Conservation (phyloP, 139 green algal genomes). For the Mesotaenium endlicherianum region DNA sequence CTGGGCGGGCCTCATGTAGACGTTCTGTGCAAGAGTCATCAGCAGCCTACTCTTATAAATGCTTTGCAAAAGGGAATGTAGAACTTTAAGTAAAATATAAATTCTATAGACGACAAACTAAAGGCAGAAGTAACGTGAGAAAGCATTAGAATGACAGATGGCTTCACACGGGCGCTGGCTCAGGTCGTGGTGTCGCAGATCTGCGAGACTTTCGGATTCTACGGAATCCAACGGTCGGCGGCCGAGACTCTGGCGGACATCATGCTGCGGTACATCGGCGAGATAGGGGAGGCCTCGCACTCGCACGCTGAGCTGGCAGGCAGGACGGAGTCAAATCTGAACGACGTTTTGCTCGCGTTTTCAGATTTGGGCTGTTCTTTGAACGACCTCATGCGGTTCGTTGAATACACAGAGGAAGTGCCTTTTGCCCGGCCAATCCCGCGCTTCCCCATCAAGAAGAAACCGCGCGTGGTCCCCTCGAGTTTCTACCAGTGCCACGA, state of each 20-base stretch:
- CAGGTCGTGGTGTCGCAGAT: conserved; percentile 65
- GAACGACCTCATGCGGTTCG: conserved; percentile 30
- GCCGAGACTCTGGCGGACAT: conserved; percentile 77
- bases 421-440: conserved; percentile 28
- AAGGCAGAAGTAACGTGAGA: neutral
- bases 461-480: conserved; percentile 1
- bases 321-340: conserved; percentile 66
- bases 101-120: neutral
- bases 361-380: conserved; percentile 69
- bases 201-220: conserved; percentile 65
- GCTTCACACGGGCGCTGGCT: conserved; percentile 65
- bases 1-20: neutral
- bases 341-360: conserved; percentile 73
- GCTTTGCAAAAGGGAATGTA: too few species aligned
- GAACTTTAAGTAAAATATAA: too few species aligned
- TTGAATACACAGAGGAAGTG: conserved; percentile 14
- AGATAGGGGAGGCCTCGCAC: conserved; percentile 64
- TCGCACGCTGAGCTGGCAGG: conserved; percentile 74
- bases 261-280: conserved; percentile 71
- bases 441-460: conserved; percentile 15
- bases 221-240: conserved; percentile 70
- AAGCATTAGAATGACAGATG: conserved; percentile 63
- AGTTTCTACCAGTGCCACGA: conserved; percentile 44
- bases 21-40: neutral
- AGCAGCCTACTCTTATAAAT: neutral